phyloP scores from a whole-genome alignment of 306 rosid genomes.

The Urtica urens region DNA sequence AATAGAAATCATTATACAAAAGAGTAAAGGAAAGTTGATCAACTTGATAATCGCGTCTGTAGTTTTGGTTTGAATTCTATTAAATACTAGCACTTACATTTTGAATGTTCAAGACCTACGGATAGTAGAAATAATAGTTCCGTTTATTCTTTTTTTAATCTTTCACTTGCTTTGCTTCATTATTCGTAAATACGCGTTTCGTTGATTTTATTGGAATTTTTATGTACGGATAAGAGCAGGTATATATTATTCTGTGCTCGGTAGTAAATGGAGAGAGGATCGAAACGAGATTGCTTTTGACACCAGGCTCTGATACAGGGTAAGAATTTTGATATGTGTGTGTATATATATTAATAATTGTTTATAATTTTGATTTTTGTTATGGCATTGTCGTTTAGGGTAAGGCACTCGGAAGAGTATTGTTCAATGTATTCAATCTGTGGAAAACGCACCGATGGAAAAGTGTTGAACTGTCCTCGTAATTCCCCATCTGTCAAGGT shows the following conservation, averaged over 20 bases:
- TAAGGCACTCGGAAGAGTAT: slow-evolving; percentile 54
- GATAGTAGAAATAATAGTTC: too few relatives aligned
- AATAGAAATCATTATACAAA: too few relatives aligned
- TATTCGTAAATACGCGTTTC: slow-evolving; percentile 1
- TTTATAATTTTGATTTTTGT: background rate
- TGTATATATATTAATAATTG: too few relatives aligned
- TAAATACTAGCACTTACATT: too few relatives aligned
- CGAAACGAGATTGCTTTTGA: slow-evolving; percentile 31
- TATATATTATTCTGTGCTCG: slow-evolving; percentile 25
- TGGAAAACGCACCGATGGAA: slow-evolving; percentile 75
- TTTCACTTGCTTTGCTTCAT: too few relatives aligned
- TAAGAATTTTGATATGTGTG: slow-evolving; percentile 18
- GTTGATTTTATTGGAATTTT: slow-evolving; percentile 14
- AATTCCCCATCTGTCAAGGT: slow-evolving; percentile 79
- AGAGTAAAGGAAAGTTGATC: too few relatives aligned
- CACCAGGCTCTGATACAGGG: slow-evolving; percentile 27
- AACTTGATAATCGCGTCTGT: too few relatives aligned
- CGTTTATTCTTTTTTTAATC: background rate
- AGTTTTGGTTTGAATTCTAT: too few relatives aligned
- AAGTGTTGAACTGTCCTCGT: slow-evolving; percentile 69
- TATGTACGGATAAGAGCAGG: slow-evolving; percentile 36
- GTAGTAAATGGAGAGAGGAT: slow-evolving; percentile 33
- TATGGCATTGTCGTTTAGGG: slow-evolving; percentile 23
- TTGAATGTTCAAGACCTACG: too few relatives aligned
- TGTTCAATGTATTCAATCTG: slow-evolving; percentile 88